Evolutionary conservation across 352 stramenopile genomes (phyloP).

Genomic region (Stramenopiles sp.): DNA sequence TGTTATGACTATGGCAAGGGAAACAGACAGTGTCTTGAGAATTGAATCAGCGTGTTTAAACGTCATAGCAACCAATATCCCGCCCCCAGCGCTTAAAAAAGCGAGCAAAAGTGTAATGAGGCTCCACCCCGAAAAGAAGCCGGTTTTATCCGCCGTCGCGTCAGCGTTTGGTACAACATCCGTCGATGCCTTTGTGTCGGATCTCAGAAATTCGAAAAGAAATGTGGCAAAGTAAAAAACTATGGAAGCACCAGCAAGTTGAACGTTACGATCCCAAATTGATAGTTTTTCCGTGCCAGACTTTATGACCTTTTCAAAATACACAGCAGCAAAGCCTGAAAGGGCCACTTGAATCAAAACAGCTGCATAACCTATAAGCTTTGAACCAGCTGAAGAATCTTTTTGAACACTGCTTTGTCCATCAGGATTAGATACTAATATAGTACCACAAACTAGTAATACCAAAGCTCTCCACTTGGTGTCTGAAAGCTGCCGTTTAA

Average conservation of each 20-base stretch:
- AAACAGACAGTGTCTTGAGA: slow-evolving; percentile 50
- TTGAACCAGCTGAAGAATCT: slow-evolving; percentile 23
- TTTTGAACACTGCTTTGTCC: neutral
- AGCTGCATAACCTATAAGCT: slow-evolving; percentile 32
- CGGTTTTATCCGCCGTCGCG: neutral
- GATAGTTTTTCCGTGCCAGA: slow-evolving; percentile 27
- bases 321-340: slow-evolving; percentile 49
- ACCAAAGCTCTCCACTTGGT: slow-evolving; percentile 49
- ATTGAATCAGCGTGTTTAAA: slow-evolving; percentile 56
- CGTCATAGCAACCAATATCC: slow-evolving; percentile 43
- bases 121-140: slow-evolving; percentile 15
- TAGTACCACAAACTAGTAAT: slow-evolving; percentile 38
- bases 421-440: slow-evolving; percentile 24
- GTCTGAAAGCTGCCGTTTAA: slow-evolving; percentile 35
- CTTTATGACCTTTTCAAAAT: slow-evolving; percentile 56
- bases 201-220: neutral
- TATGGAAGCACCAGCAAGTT: slow-evolving; percentile 27
- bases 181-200: neutral
- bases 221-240: slow-evolving; percentile 16
- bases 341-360: slow-evolving; percentile 40
- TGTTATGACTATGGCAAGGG: slow-evolving; percentile 29
- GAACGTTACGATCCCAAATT: slow-evolving; percentile 57
- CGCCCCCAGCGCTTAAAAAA: slow-evolving; percentile 36
- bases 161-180: neutral
- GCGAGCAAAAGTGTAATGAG: neutral